Evolutionary conservation across 345 rosid genomes (phyloP), one percentile per base, ranked within the genome.

Genomic region (Rhodomyrtus tomentosa): DNA sequence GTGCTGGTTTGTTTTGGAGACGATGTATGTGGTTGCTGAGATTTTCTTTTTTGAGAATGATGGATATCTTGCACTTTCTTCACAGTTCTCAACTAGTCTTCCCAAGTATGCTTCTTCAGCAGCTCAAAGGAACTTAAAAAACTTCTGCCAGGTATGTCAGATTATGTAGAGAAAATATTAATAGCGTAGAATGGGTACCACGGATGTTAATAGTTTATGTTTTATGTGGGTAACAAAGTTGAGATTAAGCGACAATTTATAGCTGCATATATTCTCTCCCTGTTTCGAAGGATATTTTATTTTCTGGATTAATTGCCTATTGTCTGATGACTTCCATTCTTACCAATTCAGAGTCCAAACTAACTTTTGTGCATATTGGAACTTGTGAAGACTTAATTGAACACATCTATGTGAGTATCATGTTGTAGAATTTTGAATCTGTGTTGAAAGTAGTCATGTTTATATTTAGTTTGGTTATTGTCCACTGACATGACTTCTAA

Each of bases 41-140:
- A n/a, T 25, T 58, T 20, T 83, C 55, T 4, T 81, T 55, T 29
- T 24, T n/a, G 72, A 40, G 84, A 56, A 68, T 85, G 40, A 62
- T 54, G 56, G 49, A 51, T 84, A 50, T 84, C 87, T 72, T 86
- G 54, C 42, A 80, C 80, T 62, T 84, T 87, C 52, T 81, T 62
- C 18, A 27, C 93, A 97, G 99, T 92, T 91, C 88, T 91, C 92
- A 82, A 85, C 88, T 85, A 92, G 85, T 87, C 98, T 95, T 82
- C 98, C 98, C 52, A 97, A 95, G 90, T 97, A 95, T 50, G 87
- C 98, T 85, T 95, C 98, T 85, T 85, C 94, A 82, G 89, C 90
- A 82, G 98, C 94, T 85, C 99, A 97, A 91, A 97, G 98, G 89
- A 94, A 89, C 91, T 82, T 94, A 85, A 95, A 93, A 91, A 88